Base-by-base conservation (phyloP, 1,139 yeast genomes). In the Geotrichum histeridarum region DNA sequence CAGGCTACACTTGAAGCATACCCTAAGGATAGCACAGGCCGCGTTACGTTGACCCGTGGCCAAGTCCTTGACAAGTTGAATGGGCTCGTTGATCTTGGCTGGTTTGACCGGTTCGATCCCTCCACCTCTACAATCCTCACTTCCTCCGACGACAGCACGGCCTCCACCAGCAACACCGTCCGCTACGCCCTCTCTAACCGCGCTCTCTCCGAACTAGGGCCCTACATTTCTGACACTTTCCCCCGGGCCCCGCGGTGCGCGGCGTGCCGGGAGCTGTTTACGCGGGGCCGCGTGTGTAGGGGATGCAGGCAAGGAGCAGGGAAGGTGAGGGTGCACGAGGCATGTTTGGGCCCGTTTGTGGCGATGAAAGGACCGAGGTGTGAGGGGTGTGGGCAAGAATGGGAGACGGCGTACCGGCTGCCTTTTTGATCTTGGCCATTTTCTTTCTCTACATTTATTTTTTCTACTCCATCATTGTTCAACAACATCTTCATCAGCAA, bases 241-340 rank as follows among this genome's bases (percentile, higher is more conserved):
- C 84, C 82, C 1, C 71, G 75, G 30, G 63, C 83, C 1, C 66
- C 73, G 6, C 38, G 64, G 9, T 84, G 91, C 62, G 60, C 62
- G 31, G 82, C 79, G 17, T 84, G 90, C 66, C 68, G 71, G n/a
- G 80, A 77, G 37, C 68, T 83, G 12, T 79, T 81, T 6, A 83
- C 87, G 0, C 59, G 76, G 49, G 90, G 90, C 0, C 61, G 69
- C 4, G 70, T 70, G 41, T 76, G 80, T 60, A 70, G 69, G 18
- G 45, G 46, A 9, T 52, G 55, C 31, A 22, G 27, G 5, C 27
- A 3, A 22, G 27, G 27, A 5, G 27, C 27, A n/a, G 49, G 42
- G 9, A 27, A 22, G 55, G 54, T 1, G 64, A 61, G 0, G 76
- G 82, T 58, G 62, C 67, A 30, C 63, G 68, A 3, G 63, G 78